Conservation (phyloP, 2,329 filamentous ascomycete species). For the Alternaria postmessia region DNA sequence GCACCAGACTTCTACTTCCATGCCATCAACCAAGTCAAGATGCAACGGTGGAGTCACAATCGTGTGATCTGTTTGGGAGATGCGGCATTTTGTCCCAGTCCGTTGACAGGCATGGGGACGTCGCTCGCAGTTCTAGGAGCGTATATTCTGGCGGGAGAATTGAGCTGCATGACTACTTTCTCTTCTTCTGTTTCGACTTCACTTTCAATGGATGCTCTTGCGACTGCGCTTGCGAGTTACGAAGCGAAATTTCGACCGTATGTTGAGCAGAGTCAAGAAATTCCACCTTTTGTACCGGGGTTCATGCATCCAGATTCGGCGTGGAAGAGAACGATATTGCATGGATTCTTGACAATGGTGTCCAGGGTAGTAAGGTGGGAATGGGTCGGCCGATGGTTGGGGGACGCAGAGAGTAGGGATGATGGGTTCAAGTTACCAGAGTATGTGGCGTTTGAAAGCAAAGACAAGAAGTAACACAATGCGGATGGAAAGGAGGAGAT, state of each 20-base stretch:
- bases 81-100: slow-evolving; percentile 60
- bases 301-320: not conserved
- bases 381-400: not conserved
- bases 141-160: slow-evolving; percentile 50
- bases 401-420: not conserved
- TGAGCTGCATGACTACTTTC: not conserved
- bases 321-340: not conserved
- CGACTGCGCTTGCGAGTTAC: not conserved
- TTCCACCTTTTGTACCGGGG: not conserved
- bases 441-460: not conserved
- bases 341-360: not conserved
- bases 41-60: not conserved
- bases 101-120: slow-evolving; percentile 55
- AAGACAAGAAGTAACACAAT: not conserved
- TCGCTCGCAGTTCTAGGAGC: slow-evolving; percentile 50
- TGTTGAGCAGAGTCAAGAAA: not conserved
- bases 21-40: not conserved
- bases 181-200: not conserved
- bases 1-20: not conserved
- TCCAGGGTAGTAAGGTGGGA: slow-evolving; percentile 2
- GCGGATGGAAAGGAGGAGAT: not conserved
- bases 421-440: not conserved
- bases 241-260: not conserved
- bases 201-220: not conserved
- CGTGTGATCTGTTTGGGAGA: slow-evolving; percentile 50